A percentile compares a stretch with the other conserved stretches of the same genome.
Evolutionary conservation across 257 asterid species (phyloP).

Genomic region (Henckelia pumila): DNA sequence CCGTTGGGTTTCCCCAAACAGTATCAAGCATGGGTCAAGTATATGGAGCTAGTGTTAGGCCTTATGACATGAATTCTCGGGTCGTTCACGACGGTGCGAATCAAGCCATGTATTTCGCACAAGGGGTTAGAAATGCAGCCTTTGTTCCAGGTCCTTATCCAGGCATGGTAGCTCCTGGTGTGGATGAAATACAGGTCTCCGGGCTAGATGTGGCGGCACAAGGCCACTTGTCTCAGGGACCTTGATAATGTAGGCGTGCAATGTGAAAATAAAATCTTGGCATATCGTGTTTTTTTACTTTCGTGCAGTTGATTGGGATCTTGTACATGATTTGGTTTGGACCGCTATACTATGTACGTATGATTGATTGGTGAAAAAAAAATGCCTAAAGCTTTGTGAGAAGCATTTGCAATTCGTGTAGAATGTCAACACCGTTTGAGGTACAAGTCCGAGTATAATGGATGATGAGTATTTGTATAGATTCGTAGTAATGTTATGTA

Average conservation of each 20-base stretch:
- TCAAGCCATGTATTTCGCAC: constrained; percentile 39
- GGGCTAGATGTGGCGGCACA: constrained; percentile 35
- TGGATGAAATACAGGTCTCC: constrained; percentile 57
- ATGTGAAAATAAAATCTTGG: not conserved
- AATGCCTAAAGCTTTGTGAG: not conserved
- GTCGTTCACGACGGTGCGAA: constrained; percentile 38
- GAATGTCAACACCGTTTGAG: not conserved
- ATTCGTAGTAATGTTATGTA: no score
- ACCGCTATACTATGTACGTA: not conserved
- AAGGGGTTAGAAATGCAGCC: constrained; percentile 55
- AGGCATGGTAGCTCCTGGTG: constrained; percentile 53
- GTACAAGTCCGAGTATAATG: not conserved
- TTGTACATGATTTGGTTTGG: not conserved
- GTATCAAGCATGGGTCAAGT: constrained; percentile 42
- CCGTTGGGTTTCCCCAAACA: constrained; percentile 44
- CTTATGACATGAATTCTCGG: constrained; percentile 49
- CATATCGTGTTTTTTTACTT: not conserved
- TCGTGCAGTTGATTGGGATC: not conserved
- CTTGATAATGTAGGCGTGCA: constrained; percentile 7
- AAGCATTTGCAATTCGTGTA: not conserved
- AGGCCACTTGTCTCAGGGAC: constrained; percentile 56
- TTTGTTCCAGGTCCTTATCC: constrained; percentile 52
- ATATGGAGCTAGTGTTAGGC: constrained; percentile 52
- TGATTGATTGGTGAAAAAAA: not conserved
- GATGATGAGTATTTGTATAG: no score